phyloP scores from a whole-genome alignment of 805 yeast species.

The Lipomyces chichibuensis region DNA sequence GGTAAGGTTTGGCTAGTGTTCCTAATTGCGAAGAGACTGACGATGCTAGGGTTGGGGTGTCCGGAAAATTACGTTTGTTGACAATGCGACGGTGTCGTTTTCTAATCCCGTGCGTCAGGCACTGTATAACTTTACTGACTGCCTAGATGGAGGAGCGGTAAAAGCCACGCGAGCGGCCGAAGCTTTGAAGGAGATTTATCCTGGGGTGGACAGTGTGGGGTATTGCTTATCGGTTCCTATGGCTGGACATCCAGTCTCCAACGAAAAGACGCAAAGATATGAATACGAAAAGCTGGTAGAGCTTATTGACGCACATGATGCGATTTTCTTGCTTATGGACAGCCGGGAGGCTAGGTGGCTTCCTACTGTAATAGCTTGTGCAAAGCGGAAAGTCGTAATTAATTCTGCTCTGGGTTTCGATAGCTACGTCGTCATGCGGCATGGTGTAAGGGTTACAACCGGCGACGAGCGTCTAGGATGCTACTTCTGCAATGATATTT shows the following conservation, averaged over 20 bases:
- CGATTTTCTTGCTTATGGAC: slow-evolving; percentile 80
- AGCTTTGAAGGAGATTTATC: slow-evolving; percentile 72
- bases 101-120: slow-evolving; percentile 97
- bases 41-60: slow-evolving; percentile 82
- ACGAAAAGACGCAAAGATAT: slow-evolving; percentile 53
- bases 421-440: slow-evolving; percentile 90
- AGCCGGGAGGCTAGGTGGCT: slow-evolving; percentile 96
- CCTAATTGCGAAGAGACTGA: background rate
- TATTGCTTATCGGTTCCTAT: slow-evolving; percentile 78
- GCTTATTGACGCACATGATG: slow-evolving; percentile 71
- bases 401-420: slow-evolving; percentile 97
- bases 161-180: slow-evolving; percentile 82
- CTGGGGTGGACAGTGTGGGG: slow-evolving; percentile 64
- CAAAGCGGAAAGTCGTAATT: slow-evolving; percentile 70
- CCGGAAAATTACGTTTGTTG: slow-evolving; percentile 80
- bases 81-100: slow-evolving; percentile 83
- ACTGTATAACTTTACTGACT: slow-evolving; percentile 77
- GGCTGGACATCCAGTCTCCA: slow-evolving; percentile 87
- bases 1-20: slow-evolving; percentile 23
- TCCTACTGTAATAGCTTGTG: slow-evolving; percentile 82
- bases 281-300: slow-evolving; percentile 58
- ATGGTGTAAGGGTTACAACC: slow-evolving; percentile 55
- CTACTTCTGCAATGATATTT: slow-evolving; percentile 93
- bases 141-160: slow-evolving; percentile 69
- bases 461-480: slow-evolving; percentile 67